These are phyloP conservation scores for Lipomyces orientalis DNA, from an alignment of 805 yeast species.

Conservation along the genomic window DNA sequence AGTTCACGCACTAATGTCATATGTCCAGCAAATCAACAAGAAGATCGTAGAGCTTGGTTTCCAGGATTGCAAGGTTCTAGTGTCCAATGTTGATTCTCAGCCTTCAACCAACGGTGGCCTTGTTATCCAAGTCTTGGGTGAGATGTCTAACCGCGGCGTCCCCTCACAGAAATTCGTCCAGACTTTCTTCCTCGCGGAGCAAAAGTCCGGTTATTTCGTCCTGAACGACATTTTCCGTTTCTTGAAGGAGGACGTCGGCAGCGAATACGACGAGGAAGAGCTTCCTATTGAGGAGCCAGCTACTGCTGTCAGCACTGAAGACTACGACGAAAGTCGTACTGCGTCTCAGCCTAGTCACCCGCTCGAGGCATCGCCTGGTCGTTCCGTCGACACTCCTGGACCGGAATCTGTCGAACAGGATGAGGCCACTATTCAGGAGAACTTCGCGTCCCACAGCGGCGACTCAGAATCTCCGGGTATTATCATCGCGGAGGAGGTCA, in stretches of 20 bases:
- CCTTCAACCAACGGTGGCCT: constrained; percentile 45
- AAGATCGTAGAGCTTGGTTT: constrained; percentile 43
- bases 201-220: constrained; percentile 44
- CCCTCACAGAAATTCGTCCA: constrained; percentile 49
- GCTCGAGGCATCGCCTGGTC: constrained; percentile 15
- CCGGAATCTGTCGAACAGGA: constrained; percentile 79
- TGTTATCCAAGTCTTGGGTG: constrained; percentile 50
- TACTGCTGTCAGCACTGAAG: not conserved
- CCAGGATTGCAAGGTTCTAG: constrained; percentile 46
- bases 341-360: constrained; percentile 6
- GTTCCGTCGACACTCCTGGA: constrained; percentile 27
- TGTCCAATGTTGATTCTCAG: constrained; percentile 49
- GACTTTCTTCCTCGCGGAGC: constrained; percentile 48
- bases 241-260: constrained; percentile 44
- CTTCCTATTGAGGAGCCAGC: constrained; percentile 10
- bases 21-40: constrained; percentile 41
- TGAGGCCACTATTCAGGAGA: constrained; percentile 86
- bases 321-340: not conserved
- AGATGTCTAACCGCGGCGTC: constrained; percentile 46
- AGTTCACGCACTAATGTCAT: not conserved
- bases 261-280: constrained; percentile 25
- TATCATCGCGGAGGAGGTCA: constrained; percentile 14
- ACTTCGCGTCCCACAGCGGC: constrained; percentile 73
- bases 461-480: constrained; percentile 19
- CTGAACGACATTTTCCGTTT: constrained; percentile 49